A percentile compares a stretch with the other conserved stretches of the same genome.
These are phyloP conservation scores for Arachnomyces sp. DNA, from an alignment of 2,329 filamentous ascomycete genomes.

Conservation along the genomic window DNA sequence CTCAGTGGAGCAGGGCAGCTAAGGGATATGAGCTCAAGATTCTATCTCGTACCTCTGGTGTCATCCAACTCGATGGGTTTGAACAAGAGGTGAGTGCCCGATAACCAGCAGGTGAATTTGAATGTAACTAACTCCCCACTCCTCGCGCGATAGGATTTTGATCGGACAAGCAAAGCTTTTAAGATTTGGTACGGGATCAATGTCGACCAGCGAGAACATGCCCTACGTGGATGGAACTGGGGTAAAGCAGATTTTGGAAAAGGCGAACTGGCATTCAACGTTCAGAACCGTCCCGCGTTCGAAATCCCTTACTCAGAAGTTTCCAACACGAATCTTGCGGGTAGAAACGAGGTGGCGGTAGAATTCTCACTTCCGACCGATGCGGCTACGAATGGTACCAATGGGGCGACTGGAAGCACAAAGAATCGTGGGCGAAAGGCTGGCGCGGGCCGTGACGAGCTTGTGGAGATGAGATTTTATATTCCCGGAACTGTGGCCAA, in stretches of 20 bases:
- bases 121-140: conserved; percentile 11
- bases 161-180: conserved; percentile 84
- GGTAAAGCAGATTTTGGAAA: conserved; percentile 96
- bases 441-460: conserved; percentile 78
- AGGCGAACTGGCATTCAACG: conserved; percentile 89
- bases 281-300: conserved; percentile 92
- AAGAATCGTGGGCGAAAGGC: conserved; percentile 76
- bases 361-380: conserved; percentile 76
- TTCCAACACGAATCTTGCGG: conserved; percentile 92
- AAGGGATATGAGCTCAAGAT: conserved; percentile 94
- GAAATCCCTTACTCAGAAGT: conserved; percentile 97
- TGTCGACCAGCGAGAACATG: conserved; percentile 87
- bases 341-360: conserved; percentile 94
- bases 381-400: conserved; percentile 62
- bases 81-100: conserved; percentile 58
- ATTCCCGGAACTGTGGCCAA: conserved; percentile 81
- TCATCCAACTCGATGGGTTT: conserved; percentile 93
- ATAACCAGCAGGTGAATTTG: neutral
- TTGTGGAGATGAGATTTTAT: conserved; percentile 98
- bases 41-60: conserved; percentile 68
- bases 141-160: conserved; percentile 58
- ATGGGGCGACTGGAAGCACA: conserved; percentile 64
- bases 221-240: conserved; percentile 97
- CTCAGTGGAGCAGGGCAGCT: conserved; percentile 90
- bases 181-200: conserved; percentile 97